A percentile compares a stretch with the other conserved stretches of the same genome.
Conservation (phyloP, 495 filamentous ascomycete species). For the Neurospora terricola region DNA sequence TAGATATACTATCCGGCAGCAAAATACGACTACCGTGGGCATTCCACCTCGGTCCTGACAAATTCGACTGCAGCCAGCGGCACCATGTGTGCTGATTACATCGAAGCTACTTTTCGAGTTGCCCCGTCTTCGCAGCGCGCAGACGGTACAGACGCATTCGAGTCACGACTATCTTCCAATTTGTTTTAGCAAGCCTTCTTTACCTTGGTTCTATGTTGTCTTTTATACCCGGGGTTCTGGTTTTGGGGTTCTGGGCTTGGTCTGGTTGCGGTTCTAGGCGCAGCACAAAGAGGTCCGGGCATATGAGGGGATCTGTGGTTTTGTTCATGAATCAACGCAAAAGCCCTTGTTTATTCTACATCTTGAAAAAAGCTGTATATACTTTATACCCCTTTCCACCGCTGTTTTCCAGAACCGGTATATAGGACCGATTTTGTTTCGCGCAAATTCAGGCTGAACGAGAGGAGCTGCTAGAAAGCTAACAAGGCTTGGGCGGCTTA, state of each 20-base stretch:
- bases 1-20: slow-evolving; percentile 1
- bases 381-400: not conserved
- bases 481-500: not conserved
- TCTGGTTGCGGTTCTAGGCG: not conserved
- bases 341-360: not conserved
- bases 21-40: not conserved
- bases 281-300: not conserved
- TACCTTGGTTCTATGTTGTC: not conserved
- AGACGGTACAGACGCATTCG: not conserved
- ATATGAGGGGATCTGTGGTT: not conserved
- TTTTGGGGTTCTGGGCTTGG: not conserved
- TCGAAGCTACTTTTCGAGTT: not conserved
- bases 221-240: not conserved
- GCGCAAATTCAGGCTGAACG: not conserved
- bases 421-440: not conserved
- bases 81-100: not conserved
- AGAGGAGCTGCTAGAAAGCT: not conserved
- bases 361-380: not conserved
- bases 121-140: not conserved
- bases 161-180: not conserved
- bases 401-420: not conserved
- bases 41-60: not conserved
- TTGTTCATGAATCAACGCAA: not conserved
- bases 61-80: not conserved
- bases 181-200: not conserved